Evolutionary conservation across 164 flowering plant species (phyloP).

Genomic region (Stephania japonica): DNA sequence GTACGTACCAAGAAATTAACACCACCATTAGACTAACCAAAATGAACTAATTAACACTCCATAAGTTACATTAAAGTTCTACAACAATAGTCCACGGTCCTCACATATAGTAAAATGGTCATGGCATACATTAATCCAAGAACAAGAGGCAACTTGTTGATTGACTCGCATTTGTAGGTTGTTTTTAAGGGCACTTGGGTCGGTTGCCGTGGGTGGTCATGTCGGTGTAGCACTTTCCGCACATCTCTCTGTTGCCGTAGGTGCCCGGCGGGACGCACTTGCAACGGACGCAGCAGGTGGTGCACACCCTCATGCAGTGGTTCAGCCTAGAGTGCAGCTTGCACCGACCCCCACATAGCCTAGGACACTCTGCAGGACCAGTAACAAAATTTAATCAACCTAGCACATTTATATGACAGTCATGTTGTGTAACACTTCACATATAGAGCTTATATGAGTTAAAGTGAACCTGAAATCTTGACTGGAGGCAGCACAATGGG

Average conservation of each 20-base stretch:
- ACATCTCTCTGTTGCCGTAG: conserved; percentile 39
- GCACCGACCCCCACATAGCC: conserved; percentile 38
- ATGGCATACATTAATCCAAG: not conserved
- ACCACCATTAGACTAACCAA: too few relatives aligned
- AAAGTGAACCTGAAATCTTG: conserved; percentile 7
- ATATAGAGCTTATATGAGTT: not conserved
- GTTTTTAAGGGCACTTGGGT: conserved; percentile 47
- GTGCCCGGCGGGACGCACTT: conserved; percentile 63
- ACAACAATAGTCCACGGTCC: too few relatives aligned
- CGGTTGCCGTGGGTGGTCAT: conserved; percentile 38
- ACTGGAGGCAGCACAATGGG: conserved; percentile 17
- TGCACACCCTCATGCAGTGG: conserved; percentile 41
- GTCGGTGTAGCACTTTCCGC: conserved; percentile 52
- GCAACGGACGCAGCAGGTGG: conserved; percentile 52
- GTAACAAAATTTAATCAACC: not conserved
- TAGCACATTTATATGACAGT: too few relatives aligned
- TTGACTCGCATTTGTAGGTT: not conserved
- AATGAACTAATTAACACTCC: too few relatives aligned
- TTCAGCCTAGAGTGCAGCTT: conserved; percentile 33
- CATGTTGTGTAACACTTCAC: too few relatives aligned
- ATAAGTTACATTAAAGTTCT: too few relatives aligned
- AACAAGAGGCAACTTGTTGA: not conserved
- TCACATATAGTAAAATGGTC: not conserved
- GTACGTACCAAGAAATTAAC: too few relatives aligned
- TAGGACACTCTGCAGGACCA: conserved; percentile 32